Percentiles rank a stretch among this genome's conserved stretches.
Evolutionary conservation across 2,329 filamentous ascomycete species (phyloP).

Genomic region (Cylindrodendrum hubeiense): DNA sequence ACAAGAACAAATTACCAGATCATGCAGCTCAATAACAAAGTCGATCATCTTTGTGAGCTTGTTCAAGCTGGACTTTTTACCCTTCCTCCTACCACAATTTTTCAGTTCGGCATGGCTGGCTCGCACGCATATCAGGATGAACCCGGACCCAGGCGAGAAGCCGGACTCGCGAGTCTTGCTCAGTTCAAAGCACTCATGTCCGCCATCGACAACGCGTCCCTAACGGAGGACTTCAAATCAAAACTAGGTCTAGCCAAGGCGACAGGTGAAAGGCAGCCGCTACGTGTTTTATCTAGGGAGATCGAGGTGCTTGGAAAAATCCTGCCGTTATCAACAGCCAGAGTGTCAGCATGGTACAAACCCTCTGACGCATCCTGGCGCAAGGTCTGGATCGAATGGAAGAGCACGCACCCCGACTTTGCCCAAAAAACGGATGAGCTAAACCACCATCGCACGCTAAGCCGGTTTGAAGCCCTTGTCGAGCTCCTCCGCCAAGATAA

Average conservation of each 20-base stretch:
- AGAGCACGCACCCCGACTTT: neutral
- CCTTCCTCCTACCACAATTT: neutral
- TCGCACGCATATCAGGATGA: neutral
- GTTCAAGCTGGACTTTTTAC: neutral
- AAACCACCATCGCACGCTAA: neutral
- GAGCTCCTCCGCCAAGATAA: constrained; percentile 1
- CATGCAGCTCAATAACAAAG: constrained; percentile 11
- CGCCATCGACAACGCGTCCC: neutral
- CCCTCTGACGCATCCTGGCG: neutral
- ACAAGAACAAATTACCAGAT: constrained; percentile 8
- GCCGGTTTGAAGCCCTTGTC: constrained; percentile 6
- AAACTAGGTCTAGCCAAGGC: neutral
- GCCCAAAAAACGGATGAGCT: neutral
- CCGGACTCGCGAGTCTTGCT: neutral
- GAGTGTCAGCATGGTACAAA: constrained; percentile 7
- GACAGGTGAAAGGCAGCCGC: neutral
- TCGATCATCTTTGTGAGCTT: constrained; percentile 1
- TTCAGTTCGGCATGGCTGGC: neutral
- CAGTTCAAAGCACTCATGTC: constrained; percentile 13
- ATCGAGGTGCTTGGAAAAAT: neutral
- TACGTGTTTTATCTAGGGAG: neutral
- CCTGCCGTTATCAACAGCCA: neutral
- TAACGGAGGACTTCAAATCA: neutral
- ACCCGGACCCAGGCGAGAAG: neutral
- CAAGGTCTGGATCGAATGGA: constrained; percentile 10